These are phyloP conservation scores for Fraxinus quadrangulata DNA, from an alignment of 257 asterid species.

Conservation along the genomic window DNA sequence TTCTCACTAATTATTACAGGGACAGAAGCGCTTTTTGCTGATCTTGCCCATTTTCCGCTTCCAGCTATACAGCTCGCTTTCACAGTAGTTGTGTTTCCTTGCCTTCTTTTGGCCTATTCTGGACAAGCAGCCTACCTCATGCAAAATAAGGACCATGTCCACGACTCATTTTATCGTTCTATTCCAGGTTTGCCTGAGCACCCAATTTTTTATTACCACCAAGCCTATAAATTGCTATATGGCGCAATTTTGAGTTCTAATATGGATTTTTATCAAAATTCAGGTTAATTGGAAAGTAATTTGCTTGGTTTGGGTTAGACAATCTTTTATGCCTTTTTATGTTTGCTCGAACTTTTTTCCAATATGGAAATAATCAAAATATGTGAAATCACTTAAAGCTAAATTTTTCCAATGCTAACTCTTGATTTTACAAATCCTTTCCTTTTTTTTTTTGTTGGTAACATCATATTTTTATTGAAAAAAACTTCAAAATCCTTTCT, in stretches of 20 bases:
- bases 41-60: conserved; percentile 91
- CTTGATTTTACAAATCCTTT: neutral
- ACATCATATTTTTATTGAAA: too few relatives aligned
- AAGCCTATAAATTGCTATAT: neutral
- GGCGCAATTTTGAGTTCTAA: neutral
- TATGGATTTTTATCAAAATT: neutral
- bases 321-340: neutral
- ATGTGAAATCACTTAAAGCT: neutral
- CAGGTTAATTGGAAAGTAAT: neutral
- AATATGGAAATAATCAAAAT: neutral
- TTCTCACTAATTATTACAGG: conserved; percentile 54
- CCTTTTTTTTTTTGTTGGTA: too few relatives aligned
- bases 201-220: neutral
- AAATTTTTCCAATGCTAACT: neutral
- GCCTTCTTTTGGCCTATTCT: conserved; percentile 91
- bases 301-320: neutral
- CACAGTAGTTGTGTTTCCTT: conserved; percentile 83
- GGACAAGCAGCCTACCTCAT: conserved; percentile 98
- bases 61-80: conserved; percentile 95
- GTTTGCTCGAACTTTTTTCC: neutral
- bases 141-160: conserved; percentile 66
- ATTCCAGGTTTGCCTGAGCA: conserved; percentile 70
- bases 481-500: neutral
- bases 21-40: conserved; percentile 98
- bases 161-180: conserved; percentile 90